Percentiles rank a stretch among this genome's conserved stretches.
Evolutionary conservation across 257 asterid species (phyloP).

Genomic region (Mentha longifolia): DNA sequence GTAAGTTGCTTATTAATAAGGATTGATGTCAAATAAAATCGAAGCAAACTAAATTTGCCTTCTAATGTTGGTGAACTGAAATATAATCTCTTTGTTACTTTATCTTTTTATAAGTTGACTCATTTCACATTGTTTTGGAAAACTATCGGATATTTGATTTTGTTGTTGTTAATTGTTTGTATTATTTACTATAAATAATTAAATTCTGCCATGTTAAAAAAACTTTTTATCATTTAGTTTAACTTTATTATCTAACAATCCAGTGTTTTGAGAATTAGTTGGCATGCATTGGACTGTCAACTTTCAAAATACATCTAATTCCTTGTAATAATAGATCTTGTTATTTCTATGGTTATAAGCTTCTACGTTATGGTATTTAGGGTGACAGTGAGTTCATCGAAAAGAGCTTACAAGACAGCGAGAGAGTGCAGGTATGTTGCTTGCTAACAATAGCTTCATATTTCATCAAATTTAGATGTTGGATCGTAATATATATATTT

Average conservation of each 20-base stretch:
- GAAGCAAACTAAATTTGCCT: not conserved
- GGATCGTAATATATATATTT: not conserved
- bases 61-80: too few relatives aligned
- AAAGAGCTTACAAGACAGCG: conserved; percentile 67
- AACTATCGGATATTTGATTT: too few relatives aligned
- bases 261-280: too few relatives aligned
- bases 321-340: not conserved
- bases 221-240: too few relatives aligned
- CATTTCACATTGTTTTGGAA: too few relatives aligned
- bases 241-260: too few relatives aligned
- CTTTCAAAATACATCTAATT: not conserved
- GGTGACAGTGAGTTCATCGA: conserved; percentile 50
- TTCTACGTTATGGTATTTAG: conserved; percentile 37
- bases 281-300: not conserved
- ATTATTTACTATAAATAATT: too few relatives aligned
- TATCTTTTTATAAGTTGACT: too few relatives aligned
- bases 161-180: too few relatives aligned
- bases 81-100: too few relatives aligned
- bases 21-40: not conserved
- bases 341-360: not conserved
- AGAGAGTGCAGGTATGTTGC: conserved; percentile 69
- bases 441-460: not conserved
- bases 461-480: not conserved
- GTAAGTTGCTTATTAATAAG: conserved; percentile 38
- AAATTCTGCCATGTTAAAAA: too few relatives aligned